Evolutionary conservation across 306 rosid species (phyloP), one percentile per base, ranked within the genome.

Genomic region (Castanospermum australe): DNA sequence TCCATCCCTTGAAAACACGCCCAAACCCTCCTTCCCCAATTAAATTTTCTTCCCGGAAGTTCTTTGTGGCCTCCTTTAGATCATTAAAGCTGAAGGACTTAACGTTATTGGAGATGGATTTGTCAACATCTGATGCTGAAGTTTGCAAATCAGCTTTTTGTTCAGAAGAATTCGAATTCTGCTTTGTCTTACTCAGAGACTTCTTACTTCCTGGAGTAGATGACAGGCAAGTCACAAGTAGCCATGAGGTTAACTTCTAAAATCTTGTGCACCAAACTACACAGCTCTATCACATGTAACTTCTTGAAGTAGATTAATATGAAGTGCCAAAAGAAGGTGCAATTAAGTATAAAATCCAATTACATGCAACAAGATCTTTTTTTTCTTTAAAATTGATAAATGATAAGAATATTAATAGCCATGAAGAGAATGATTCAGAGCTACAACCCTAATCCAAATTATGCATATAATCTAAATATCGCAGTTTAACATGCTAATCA

Each of bases 11-110:
- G 83, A 78, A 95, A 47, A 95, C 94, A 50, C 81, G 84, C 42
- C 99, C 99, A 9, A 95, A 95, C 42, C 99, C 97, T 82, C 99
- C 99, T 84, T 95, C 99, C 10, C 97, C 97, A 2, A 94, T 86
- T 24, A 91, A 59, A 79, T 89, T 89, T 71, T 92, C 99, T 22
- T 72, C 41, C 28, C 92, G 86, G 82, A 94, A 94, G 81, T 91
- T 91, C 92, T 71, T 92, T 8, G 95, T 92, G 44, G 97, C 94
- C 73, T 82, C 95, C 87, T 86, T 92, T 30, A 94, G 89, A 89
- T 94, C 97, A 84, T 17, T 86, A 80, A 88, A 92, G 83, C 81
- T 82, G 80, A 94, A 94, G 80, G 97, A 85, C 84, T 89, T 94
- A 2, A 91, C 81, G 64, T 44, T 78, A 73, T 17, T 77, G 47